A percentile compares a stretch with the other conserved stretches of the same genome.
phyloP scores from a whole-genome alignment of 1,284 basidiomycete species.

The Boletus sp. region DNA sequence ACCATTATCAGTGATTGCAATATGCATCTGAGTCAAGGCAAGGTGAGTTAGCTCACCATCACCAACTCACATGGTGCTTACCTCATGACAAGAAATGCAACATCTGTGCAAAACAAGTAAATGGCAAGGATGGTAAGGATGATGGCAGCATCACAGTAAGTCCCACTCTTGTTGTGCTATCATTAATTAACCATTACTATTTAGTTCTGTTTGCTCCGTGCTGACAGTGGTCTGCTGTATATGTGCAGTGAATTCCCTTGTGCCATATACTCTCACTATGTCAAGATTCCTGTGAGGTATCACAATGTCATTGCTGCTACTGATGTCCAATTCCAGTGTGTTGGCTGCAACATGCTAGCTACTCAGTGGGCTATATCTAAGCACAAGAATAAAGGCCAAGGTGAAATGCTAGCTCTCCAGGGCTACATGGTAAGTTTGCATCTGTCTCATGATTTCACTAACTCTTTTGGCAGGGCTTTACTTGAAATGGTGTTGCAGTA shows the following conservation, averaged over 20 bases:
- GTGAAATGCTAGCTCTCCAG: not conserved
- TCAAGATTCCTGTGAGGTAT: not conserved
- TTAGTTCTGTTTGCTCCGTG: not conserved
- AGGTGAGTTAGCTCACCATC: too few species aligned
- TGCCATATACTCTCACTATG: not conserved
- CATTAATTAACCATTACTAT: too few species aligned
- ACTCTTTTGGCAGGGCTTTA: not conserved
- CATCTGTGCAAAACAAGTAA: too few species aligned
- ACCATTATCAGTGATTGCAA: too few species aligned
- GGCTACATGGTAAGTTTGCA: not conserved
- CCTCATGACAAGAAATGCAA: too few species aligned
- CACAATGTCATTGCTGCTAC: not conserved
- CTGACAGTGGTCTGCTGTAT: not conserved
- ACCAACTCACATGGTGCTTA: too few species aligned
- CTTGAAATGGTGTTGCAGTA: not conserved
- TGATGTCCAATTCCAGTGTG: not conserved
- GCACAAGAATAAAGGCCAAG: not conserved
- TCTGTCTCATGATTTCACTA: not conserved
- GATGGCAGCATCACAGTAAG: too few species aligned
- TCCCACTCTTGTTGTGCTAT: too few species aligned
- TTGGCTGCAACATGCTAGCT: not conserved
- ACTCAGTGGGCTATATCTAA: not conserved
- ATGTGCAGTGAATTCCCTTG: not conserved
- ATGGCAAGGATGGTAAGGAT: too few species aligned
- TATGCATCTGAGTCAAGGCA: too few species aligned